Evolutionary conservation across 805 yeast species (phyloP).

Genomic region (Danielia reshetovae): DNA sequence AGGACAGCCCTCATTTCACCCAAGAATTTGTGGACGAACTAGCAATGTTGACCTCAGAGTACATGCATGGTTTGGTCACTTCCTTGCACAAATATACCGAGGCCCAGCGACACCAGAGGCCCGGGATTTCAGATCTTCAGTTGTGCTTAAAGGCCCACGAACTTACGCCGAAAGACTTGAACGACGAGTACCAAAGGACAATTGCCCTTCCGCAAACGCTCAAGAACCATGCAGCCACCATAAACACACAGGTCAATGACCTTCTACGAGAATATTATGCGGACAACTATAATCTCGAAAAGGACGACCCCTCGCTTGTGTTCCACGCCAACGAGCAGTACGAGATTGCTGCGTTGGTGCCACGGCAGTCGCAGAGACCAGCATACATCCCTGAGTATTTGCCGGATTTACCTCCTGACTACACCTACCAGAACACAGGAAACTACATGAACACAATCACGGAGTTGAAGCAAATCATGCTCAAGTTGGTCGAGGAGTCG

Average conservation of each 20-base stretch:
- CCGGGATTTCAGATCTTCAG: constrained; percentile 49
- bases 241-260: constrained; percentile 6
- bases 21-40: constrained; percentile 27
- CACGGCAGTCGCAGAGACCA: constrained; percentile 37
- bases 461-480: constrained; percentile 68
- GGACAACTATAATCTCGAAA: constrained; percentile 21
- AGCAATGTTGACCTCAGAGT: constrained; percentile 25
- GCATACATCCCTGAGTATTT: constrained; percentile 67
- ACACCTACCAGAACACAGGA: constrained; percentile 81
- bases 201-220: constrained; percentile 2
- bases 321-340: constrained; percentile 52
- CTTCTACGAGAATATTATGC: constrained; percentile 14
- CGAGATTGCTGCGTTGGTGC: constrained; percentile 53
- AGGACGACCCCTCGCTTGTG: constrained; percentile 42
- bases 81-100: constrained; percentile 50
- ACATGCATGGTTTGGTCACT: constrained; percentile 33
- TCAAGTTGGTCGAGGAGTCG: constrained; percentile 76
- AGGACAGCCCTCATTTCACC: constrained; percentile 18
- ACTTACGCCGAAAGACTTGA: constrained; percentile 37
- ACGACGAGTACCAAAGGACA: constrained; percentile 26
- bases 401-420: constrained; percentile 91
- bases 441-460: constrained; percentile 56
- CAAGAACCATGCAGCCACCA: constrained; percentile 4
- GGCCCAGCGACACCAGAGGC: constrained; percentile 55
- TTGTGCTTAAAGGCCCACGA: constrained; percentile 42